phyloP scores from a whole-genome alignment of 805 yeast genomes.

The Candida montana region DNA sequence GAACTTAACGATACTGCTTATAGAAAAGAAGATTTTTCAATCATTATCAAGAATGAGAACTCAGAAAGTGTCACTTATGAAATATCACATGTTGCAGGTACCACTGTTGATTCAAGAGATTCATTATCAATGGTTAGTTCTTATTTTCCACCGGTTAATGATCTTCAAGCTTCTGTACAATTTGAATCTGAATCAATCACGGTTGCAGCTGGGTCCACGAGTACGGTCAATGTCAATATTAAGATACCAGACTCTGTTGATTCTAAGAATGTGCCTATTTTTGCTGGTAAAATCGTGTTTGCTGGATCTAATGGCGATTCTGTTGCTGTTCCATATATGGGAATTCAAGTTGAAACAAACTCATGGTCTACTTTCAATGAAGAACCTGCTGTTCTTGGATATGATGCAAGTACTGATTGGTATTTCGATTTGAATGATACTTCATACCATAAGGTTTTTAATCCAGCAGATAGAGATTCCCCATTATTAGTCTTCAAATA shows the following conservation, averaged over 20 bases:
- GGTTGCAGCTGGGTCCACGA: conserved; percentile 4
- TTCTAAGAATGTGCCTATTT: conserved; percentile 6
- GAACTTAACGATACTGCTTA: conserved; percentile 13
- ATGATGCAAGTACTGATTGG: not conserved
- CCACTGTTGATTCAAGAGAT: conserved; percentile 8
- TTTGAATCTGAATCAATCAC: conserved; percentile 6
- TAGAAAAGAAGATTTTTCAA: conserved; percentile 12
- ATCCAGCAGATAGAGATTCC: not conserved
- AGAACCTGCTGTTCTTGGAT: conserved; percentile 1
- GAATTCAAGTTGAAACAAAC: conserved; percentile 10
- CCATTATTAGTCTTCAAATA: conserved; percentile 8
- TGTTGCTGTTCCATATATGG: conserved; percentile 15
- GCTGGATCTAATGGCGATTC: conserved; percentile 13
- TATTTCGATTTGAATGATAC: conserved; percentile 1
- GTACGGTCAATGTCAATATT: conserved; percentile 6
- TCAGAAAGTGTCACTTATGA: conserved; percentile 11
- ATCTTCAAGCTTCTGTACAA: conserved; percentile 3
- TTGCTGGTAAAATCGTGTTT: conserved; percentile 11
- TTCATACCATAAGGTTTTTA: conserved; percentile 1
- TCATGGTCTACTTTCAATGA: conserved; percentile 12
- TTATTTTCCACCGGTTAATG: conserved; percentile 11
- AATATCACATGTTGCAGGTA: conserved; percentile 8
- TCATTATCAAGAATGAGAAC: conserved; percentile 11
- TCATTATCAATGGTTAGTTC: not conserved
- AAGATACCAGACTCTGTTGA: conserved; percentile 3